phyloP scores from a whole-genome alignment of 2,329 filamentous ascomycete genomes.

The Trichoderma sp. region DNA sequence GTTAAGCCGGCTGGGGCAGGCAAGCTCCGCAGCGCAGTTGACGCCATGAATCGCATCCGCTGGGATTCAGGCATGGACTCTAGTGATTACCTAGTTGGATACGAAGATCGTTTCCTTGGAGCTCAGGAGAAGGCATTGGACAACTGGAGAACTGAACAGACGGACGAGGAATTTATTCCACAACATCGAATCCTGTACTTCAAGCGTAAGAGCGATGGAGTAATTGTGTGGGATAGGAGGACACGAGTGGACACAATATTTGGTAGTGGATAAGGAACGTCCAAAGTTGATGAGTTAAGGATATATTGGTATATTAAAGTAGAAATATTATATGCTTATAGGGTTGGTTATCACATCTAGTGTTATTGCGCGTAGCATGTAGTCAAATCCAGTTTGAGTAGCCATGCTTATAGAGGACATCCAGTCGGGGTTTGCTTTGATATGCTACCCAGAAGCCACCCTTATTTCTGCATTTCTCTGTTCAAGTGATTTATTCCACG shows the following conservation, averaged over 20 bases:
- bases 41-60: conserved; percentile 58
- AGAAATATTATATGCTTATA: background rate
- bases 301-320: background rate
- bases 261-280: conserved; percentile 43
- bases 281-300: background rate
- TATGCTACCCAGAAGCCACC: background rate
- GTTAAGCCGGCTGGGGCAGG: conserved; percentile 35
- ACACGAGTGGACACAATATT: conserved; percentile 55
- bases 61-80: conserved; percentile 57
- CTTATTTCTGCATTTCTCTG: background rate
- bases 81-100: conserved; percentile 56
- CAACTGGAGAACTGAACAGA: conserved; percentile 60
- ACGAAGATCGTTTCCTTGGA: conserved; percentile 59
- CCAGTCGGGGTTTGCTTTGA: background rate
- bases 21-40: conserved; percentile 56
- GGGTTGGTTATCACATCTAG: background rate
- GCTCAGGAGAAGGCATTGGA: conserved; percentile 53
- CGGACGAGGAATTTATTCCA: conserved; percentile 65
- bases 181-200: conserved; percentile 64
- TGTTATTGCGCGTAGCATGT: background rate
- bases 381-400: background rate
- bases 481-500: background rate
- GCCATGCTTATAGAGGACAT: background rate
- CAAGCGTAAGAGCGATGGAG: conserved; percentile 49
- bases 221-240: conserved; percentile 56